Conservation (phyloP, 768 basidiomycete species). For the Lactarius tabidus region DNA sequence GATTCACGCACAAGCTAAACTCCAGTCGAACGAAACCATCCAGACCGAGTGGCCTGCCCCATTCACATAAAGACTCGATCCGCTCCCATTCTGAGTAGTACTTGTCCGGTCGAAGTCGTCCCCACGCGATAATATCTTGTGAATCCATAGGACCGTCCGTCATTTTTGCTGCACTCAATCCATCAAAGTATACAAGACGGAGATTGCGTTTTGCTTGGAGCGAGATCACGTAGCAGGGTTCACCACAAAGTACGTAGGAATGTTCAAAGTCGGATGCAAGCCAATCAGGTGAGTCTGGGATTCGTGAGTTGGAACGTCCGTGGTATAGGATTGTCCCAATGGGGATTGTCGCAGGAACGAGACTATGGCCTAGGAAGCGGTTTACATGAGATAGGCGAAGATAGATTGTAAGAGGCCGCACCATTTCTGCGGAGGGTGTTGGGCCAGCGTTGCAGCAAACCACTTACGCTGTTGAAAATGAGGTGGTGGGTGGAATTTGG, state of each 20-base stretch:
- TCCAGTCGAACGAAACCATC: slow-evolving; percentile 34
- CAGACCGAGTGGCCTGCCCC: slow-evolving; percentile 33
- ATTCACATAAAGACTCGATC: slow-evolving; percentile 33
- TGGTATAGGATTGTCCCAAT: slow-evolving; percentile 24
- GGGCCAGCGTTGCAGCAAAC: slow-evolving; percentile 39
- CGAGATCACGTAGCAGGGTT: slow-evolving; percentile 13
- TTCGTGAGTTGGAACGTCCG: slow-evolving; percentile 7
- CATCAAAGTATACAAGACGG: slow-evolving; percentile 24
- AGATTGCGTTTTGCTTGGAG: slow-evolving; percentile 19
- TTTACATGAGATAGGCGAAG: background rate
- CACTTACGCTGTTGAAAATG: slow-evolving; percentile 35
- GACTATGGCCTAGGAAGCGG: slow-evolving; percentile 12
- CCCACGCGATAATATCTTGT: slow-evolving; percentile 38
- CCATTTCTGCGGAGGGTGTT: slow-evolving; percentile 32
- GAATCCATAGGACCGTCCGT: slow-evolving; percentile 34
- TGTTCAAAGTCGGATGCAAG: slow-evolving; percentile 25
- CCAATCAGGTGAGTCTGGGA: slow-evolving; percentile 21
- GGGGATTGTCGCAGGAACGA: slow-evolving; percentile 22
- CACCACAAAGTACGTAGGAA: slow-evolving; percentile 8
- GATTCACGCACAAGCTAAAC: slow-evolving; percentile 20
- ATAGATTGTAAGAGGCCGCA: background rate
- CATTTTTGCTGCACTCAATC: slow-evolving; percentile 26
- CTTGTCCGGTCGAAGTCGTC: slow-evolving; percentile 26
- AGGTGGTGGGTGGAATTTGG: slow-evolving; percentile 34
- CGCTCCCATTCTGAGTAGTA: slow-evolving; percentile 28